A percentile compares a stretch with the other conserved stretches of the same genome.
phyloP scores from a whole-genome alignment of 768 basidiomycete genomes.

The Mycena capillaripes region DNA sequence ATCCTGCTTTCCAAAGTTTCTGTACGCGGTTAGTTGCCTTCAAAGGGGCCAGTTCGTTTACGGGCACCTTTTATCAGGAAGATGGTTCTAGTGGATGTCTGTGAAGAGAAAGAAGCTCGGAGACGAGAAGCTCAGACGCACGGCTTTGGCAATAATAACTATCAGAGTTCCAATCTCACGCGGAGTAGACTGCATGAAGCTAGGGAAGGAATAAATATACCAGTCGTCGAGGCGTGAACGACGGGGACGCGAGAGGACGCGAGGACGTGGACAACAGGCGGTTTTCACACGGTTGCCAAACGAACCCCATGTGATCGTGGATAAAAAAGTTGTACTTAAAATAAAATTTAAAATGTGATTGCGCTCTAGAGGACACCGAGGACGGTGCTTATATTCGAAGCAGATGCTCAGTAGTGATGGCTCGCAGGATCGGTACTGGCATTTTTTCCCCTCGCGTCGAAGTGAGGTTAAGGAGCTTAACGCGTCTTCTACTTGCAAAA shows the following conservation, averaged over 20 bases:
- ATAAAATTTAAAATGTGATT: too few relatives aligned
- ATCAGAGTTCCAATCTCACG: conserved; percentile 94
- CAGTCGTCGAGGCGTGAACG: background rate
- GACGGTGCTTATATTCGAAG: too few relatives aligned
- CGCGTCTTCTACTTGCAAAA: too few relatives aligned
- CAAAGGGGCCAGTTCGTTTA: background rate
- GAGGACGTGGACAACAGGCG: conserved; percentile 10
- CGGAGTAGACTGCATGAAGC: conserved; percentile 69
- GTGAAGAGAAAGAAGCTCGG: conserved; percentile 35
- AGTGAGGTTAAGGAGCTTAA: too few relatives aligned
- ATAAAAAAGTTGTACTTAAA: too few relatives aligned
- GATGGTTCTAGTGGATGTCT: conserved; percentile 71
- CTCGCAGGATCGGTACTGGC: too few relatives aligned
- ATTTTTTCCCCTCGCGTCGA: too few relatives aligned
- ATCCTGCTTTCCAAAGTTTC: conserved; percentile 96
- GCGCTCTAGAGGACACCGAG: too few relatives aligned
- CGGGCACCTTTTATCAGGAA: conserved; percentile 80
- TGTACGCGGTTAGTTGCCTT: conserved; percentile 8
- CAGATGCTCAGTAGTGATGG: too few relatives aligned
- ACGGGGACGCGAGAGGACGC: conserved; percentile 21
- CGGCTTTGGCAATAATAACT: conserved; percentile 93
- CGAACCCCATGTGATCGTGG: too few relatives aligned
- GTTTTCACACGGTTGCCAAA: background rate
- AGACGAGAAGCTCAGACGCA: conserved; percentile 65
- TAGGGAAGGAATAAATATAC: conserved; percentile 12